Conservation (phyloP, 177 flowering plant species). For the Telopea speciosissima region DNA sequence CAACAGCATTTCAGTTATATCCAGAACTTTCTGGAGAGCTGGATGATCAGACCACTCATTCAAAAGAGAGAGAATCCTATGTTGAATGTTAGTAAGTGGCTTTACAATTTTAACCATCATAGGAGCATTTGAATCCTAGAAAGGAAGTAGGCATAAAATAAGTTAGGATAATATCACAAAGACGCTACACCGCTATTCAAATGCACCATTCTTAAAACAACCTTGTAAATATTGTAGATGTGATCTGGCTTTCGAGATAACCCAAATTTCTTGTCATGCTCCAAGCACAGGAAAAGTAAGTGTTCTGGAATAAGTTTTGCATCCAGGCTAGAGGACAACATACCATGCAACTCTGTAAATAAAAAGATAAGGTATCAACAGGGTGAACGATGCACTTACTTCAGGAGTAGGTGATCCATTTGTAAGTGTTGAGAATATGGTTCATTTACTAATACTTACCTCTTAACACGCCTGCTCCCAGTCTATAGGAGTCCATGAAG, state of each 20-base stretch:
- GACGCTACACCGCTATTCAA: neutral
- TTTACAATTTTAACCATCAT: conserved; percentile 59
- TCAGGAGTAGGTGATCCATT: neutral
- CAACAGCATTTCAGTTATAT: conserved; percentile 58
- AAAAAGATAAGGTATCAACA: neutral
- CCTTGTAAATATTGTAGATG: conserved; percentile 77
- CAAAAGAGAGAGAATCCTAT: conserved; percentile 34
- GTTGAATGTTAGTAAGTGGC: conserved; percentile 38
- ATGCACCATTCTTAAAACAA: conserved; percentile 8
- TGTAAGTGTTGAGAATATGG: neutral
- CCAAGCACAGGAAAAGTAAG: conserved; percentile 56
- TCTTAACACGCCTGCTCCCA: conserved; percentile 45
- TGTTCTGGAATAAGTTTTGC: conserved; percentile 64
- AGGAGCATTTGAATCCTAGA: conserved; percentile 70
- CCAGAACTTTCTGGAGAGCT: conserved; percentile 56
- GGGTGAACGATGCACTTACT: neutral
- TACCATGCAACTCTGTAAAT: conserved; percentile 44
- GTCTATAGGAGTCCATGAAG: conserved; percentile 50
- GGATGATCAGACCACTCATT: conserved; percentile 73
- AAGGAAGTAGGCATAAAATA: neutral
- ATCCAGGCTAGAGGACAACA: conserved; percentile 48
- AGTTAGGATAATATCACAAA: neutral
- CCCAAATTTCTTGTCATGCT: conserved; percentile 40
- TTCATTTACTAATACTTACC: conserved; percentile 24
- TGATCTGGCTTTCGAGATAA: conserved; percentile 20